phyloP scores from a whole-genome alignment of 2,329 filamentous ascomycete genomes.

The Phoma sp. region DNA sequence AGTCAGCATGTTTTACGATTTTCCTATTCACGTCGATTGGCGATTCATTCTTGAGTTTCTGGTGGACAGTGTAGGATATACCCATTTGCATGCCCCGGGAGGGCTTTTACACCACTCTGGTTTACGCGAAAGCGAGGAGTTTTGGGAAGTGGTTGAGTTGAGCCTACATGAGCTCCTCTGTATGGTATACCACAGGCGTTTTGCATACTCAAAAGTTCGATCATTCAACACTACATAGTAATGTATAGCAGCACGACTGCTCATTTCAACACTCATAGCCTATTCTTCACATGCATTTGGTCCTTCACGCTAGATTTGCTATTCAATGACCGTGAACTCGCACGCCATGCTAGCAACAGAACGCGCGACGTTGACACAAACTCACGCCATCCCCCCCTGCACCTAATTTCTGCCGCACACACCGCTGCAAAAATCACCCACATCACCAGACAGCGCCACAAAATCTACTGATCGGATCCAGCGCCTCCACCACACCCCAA shows the following conservation, averaged over 20 bases:
- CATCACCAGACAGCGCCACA: constrained; percentile 18
- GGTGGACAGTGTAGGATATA: constrained; percentile 36
- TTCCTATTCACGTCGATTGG: constrained; percentile 25
- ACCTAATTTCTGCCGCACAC: not conserved
- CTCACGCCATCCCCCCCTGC: constrained; percentile 3
- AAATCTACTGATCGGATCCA: not conserved
- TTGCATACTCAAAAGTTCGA: constrained; percentile 9
- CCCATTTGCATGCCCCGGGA: constrained; percentile 19
- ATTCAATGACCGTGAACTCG: not conserved
- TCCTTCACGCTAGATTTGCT: not conserved
- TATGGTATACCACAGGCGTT: constrained; percentile 19
- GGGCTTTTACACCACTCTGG: constrained; percentile 3
- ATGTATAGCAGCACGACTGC: constrained; percentile 7
- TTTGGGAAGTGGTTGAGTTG: constrained; percentile 17
- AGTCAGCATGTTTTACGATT: constrained; percentile 24
- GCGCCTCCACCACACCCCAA: constrained; percentile 9
- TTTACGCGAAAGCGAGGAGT: constrained; percentile 13
- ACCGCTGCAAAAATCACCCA: constrained; percentile 11
- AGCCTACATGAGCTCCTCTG: constrained; percentile 20
- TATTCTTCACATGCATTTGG: not conserved
- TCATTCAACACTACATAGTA: constrained; percentile 1
- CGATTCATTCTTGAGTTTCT: constrained; percentile 24
- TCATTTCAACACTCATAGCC: not conserved
- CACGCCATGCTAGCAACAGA: constrained; percentile 1
- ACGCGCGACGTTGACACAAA: constrained; percentile 4